Evolutionary conservation across 2,329 filamentous ascomycete species (phyloP).

Genomic region (Colletotrichum sp.): DNA sequence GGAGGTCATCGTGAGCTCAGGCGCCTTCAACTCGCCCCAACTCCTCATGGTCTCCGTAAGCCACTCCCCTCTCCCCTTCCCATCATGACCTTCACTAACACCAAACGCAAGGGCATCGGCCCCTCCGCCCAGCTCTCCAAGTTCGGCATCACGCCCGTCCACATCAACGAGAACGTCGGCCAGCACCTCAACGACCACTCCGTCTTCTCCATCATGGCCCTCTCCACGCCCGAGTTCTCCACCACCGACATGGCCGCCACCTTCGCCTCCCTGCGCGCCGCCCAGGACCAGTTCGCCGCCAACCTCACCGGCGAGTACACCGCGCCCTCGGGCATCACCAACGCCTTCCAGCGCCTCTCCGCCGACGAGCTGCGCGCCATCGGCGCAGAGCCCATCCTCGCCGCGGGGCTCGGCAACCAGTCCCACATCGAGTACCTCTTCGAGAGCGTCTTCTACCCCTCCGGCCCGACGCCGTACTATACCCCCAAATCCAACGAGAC

Average conservation of each 20-base stretch:
- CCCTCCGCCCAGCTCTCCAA: constrained; percentile 21
- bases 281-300: constrained; percentile 26
- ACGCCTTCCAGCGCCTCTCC: constrained; percentile 27
- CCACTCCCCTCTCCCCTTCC: background rate
- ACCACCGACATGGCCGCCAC: constrained; percentile 25
- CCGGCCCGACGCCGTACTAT: constrained; percentile 30
- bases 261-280: constrained; percentile 21
- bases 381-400: constrained; percentile 24
- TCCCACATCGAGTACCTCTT: constrained; percentile 31
- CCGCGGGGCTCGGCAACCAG: constrained; percentile 25
- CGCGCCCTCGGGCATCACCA: constrained; percentile 28
- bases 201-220: constrained; percentile 31
- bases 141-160: constrained; percentile 26
- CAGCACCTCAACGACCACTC: constrained; percentile 30
- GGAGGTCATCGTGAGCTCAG: constrained; percentile 19
- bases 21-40: constrained; percentile 21
- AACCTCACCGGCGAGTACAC: constrained; percentile 26
- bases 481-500: constrained; percentile 26
- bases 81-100: background rate
- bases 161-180: constrained; percentile 28
- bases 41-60: constrained; percentile 23
- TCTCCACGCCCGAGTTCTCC: constrained; percentile 25
- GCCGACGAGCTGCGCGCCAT: constrained; percentile 21
- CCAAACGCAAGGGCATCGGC: constrained; percentile 22
- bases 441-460: constrained; percentile 30